These are phyloP conservation scores for Aspergillaceae sp. DNA, from an alignment of 2,329 filamentous ascomycete genomes.

Conservation along the genomic window DNA sequence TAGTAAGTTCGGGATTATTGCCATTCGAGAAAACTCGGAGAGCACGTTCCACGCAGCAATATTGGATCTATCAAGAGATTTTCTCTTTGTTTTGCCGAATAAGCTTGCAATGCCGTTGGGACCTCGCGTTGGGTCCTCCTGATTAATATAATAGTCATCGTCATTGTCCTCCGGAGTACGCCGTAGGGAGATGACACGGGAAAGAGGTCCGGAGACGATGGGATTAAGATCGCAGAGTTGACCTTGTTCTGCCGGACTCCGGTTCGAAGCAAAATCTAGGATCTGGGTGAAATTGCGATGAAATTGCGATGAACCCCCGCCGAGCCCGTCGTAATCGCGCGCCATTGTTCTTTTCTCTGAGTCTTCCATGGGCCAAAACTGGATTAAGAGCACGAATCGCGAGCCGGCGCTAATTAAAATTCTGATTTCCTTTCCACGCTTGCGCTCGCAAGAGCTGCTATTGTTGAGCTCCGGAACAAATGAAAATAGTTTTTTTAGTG, in stretches of 20 bases:
- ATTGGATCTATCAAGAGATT: conserved; percentile 9
- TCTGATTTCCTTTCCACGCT: not conserved
- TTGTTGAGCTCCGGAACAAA: too few species aligned
- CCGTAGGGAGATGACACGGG: too few species aligned
- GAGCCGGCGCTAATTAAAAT: not conserved
- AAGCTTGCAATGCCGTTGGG: conserved; percentile 2
- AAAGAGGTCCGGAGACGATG: too few species aligned
- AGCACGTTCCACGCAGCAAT: conserved; percentile 9
- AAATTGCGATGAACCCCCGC: not conserved
- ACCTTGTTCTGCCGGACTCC: too few species aligned
- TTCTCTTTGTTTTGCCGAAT: conserved; percentile 4
- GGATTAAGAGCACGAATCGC: not conserved
- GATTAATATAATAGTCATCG: too few species aligned
- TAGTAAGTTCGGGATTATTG: not conserved
- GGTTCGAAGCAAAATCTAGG: too few species aligned
- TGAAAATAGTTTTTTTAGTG: too few species aligned
- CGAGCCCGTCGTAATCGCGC: not conserved
- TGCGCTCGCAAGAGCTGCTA: not conserved
- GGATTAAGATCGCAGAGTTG: too few species aligned
- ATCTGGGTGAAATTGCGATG: not conserved
- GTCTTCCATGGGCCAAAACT: not conserved
- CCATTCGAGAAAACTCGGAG: conserved; percentile 8
- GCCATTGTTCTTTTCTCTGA: not conserved
- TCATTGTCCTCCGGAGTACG: too few species aligned
- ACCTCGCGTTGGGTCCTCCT: not conserved